Conservation (phyloP, 148 eudicot species). For the Selenicereus undatus region DNA sequence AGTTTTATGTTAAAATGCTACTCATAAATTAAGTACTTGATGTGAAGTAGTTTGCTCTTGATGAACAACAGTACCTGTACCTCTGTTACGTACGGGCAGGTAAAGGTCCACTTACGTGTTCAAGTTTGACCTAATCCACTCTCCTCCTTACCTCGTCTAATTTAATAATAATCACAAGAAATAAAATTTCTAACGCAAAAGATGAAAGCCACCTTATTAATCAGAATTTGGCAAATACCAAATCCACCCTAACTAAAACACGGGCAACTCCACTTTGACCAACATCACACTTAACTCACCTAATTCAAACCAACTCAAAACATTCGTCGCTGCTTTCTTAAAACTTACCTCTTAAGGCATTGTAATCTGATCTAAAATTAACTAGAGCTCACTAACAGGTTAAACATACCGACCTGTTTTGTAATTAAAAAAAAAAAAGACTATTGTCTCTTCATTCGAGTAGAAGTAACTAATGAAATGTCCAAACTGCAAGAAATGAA, state of each 20-base stretch:
- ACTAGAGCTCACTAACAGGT: no score
- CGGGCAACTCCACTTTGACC: neutral
- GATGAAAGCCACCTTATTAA: neutral
- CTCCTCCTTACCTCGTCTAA: neutral
- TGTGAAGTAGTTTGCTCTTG: neutral
- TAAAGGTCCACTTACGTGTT: neutral
- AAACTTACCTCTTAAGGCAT: neutral
- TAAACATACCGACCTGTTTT: no score
- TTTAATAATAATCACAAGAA: neutral
- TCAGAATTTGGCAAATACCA: neutral
- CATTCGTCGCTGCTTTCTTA: no score
- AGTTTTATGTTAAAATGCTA: neutral
- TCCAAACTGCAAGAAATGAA: neutral
- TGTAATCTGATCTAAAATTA: no score
- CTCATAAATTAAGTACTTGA: neutral
- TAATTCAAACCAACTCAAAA: neutral
- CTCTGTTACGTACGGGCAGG: neutral
- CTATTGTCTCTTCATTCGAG: no score
- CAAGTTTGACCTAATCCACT: neutral
- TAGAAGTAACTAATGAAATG: no score
- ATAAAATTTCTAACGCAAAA: neutral
- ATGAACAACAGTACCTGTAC: neutral
- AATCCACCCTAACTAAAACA: neutral
- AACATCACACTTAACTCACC: neutral
- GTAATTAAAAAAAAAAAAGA: no score